Evolutionary conservation across 108 stramenopile species (phyloP).

Genomic region (Discostella stelligeroides): DNA sequence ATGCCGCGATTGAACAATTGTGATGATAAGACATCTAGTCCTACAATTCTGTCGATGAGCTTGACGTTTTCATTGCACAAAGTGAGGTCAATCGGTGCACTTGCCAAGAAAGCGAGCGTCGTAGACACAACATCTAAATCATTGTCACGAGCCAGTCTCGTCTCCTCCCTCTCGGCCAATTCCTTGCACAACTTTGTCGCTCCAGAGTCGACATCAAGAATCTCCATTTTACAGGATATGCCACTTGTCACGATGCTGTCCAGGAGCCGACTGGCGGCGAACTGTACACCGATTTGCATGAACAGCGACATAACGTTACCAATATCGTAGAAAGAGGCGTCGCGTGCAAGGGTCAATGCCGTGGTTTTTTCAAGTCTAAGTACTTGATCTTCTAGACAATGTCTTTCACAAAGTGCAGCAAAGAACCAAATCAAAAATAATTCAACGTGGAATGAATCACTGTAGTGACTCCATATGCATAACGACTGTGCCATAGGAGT

Average conservation of each 20-base stretch:
- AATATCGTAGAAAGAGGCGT: conserved; percentile 47
- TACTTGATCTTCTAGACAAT: conserved; percentile 2
- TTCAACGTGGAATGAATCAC: conserved; percentile 29
- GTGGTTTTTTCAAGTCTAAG: conserved; percentile 17
- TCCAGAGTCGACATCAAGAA: neutral
- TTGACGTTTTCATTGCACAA: conserved; percentile 19
- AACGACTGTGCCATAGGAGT: conserved; percentile 33
- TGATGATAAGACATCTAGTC: conserved; percentile 28
- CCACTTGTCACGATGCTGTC: neutral
- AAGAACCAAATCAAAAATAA: conserved; percentile 52
- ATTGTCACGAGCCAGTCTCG: conserved; percentile 11
- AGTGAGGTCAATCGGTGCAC: conserved; percentile 28
- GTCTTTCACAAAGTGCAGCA: conserved; percentile 6
- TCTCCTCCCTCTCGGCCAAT: neutral
- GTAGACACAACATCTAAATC: conserved; percentile 9
- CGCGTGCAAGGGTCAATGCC: conserved; percentile 38
- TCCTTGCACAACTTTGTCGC: conserved; percentile 2
- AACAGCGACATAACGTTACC: conserved; percentile 28
- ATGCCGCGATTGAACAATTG: neutral
- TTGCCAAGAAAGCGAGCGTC: conserved; percentile 33
- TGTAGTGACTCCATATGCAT: conserved; percentile 41
- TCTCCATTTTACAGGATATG: neutral
- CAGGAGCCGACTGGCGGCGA: conserved; percentile 19
- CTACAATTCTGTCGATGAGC: conserved; percentile 23
- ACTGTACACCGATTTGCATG: conserved; percentile 28